Conservation (phyloP, 768 basidiomycete genomes). For the Agrocybe praecox region DNA sequence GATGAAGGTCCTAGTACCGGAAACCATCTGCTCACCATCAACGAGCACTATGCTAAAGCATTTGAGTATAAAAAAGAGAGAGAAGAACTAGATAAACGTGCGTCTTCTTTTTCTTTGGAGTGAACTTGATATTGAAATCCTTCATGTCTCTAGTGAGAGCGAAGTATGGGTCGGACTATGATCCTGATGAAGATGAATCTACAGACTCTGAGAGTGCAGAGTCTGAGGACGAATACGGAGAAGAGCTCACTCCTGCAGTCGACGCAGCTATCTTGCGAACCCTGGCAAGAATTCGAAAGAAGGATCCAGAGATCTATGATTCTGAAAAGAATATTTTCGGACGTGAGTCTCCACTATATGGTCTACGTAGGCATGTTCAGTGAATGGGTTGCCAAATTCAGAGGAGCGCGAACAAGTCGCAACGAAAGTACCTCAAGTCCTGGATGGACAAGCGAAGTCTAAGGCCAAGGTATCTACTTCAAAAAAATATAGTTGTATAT, state of each 20-base stretch:
- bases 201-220: constrained; percentile 78
- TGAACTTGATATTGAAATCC: not conserved
- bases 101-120: constrained; percentile 26
- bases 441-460: constrained; percentile 23
- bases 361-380: not conserved
- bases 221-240: constrained; percentile 92
- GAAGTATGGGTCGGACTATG: constrained; percentile 81
- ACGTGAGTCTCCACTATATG: constrained; percentile 43
- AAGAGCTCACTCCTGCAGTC: constrained; percentile 89
- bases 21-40: constrained; percentile 30
- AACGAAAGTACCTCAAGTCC: constrained; percentile 22
- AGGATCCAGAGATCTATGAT: constrained; percentile 87
- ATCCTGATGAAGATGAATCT: constrained; percentile 46
- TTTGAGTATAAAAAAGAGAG: constrained; percentile 83
- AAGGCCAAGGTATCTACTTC: constrained; percentile 55
- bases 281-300: constrained; percentile 78
- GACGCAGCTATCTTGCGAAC: constrained; percentile 95
- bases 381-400: constrained; percentile 21
- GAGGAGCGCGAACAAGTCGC: constrained; percentile 66
- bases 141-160: constrained; percentile 58
- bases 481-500: not conserved
- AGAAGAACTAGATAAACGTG: constrained; percentile 81
- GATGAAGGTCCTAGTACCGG: constrained; percentile 18
- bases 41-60: constrained; percentile 63
- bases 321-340: constrained; percentile 71